phyloP scores from a whole-genome alignment of 345 rosid species.

The Tarenaya hassleriana region DNA sequence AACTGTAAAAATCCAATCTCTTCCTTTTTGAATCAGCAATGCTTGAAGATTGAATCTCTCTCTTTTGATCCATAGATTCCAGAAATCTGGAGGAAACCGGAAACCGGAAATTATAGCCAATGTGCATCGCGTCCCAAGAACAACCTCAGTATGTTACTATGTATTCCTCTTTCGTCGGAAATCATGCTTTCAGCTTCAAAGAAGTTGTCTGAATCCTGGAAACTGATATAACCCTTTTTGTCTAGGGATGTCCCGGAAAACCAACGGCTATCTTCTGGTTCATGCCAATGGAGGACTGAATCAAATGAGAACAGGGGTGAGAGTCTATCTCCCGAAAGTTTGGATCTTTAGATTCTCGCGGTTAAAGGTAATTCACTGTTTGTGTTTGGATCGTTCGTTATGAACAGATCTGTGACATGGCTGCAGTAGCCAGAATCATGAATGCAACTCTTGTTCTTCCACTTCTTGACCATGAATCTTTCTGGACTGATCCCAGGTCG shows the following conservation, averaged over 20 bases:
- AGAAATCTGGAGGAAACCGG: conserved; percentile 89
- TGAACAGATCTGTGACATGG: conserved; percentile 95
- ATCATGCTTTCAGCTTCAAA: not conserved
- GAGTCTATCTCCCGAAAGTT: conserved; percentile 24
- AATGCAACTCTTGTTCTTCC: conserved; percentile 97
- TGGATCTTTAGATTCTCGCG: conserved; percentile 1
- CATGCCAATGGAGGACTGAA: conserved; percentile 98
- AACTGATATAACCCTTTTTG: conserved; percentile 7
- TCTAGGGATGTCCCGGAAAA: conserved; percentile 33
- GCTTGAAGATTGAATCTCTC: conserved; percentile 1
- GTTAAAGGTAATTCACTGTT: conserved; percentile 7
- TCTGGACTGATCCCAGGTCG: conserved; percentile 98
- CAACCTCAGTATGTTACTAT: conserved; percentile 40
- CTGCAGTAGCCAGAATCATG: conserved; percentile 90
- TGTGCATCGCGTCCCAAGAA: conserved; percentile 63
- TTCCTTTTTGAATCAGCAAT: too few relatives aligned
- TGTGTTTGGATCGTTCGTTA: too few relatives aligned
- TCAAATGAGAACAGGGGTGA: conserved; percentile 99
- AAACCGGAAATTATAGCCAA: conserved; percentile 46
- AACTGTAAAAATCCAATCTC: too few relatives aligned
- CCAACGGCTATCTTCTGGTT: conserved; percentile 84
- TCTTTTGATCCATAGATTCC: conserved; percentile 43
- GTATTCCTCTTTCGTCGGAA: not conserved
- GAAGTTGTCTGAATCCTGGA: conserved; percentile 6
- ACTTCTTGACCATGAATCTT: conserved; percentile 87